Percentiles rank a stretch among this genome's conserved stretches.
Evolutionary conservation across 1,139 yeast genomes (phyloP).

Genomic region (Pichia sp.): DNA sequence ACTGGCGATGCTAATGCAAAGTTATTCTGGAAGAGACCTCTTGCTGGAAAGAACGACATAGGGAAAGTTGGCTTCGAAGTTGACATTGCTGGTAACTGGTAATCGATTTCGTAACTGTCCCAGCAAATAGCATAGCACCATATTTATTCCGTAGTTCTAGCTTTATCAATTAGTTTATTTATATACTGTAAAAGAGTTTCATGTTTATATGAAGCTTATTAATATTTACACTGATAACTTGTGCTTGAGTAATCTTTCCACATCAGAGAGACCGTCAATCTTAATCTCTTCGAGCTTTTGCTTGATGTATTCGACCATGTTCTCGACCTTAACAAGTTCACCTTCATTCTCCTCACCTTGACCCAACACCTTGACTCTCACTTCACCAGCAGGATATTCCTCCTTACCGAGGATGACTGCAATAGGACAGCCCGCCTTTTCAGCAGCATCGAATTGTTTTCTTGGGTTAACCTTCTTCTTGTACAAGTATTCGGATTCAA

Average conservation of each 20-base stretch:
- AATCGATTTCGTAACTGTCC: too few relatives aligned
- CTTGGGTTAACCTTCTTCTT: slow-evolving; percentile 90
- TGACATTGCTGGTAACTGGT: slow-evolving; percentile 15
- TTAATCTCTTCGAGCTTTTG: slow-evolving; percentile 41
- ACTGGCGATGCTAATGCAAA: slow-evolving; percentile 11
- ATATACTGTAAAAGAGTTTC: background rate
- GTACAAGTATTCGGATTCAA: slow-evolving; percentile 85
- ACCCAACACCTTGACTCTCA: slow-evolving; percentile 82
- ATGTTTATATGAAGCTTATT: background rate
- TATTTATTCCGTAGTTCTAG: background rate
- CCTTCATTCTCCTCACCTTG: slow-evolving; percentile 90
- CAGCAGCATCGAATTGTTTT: slow-evolving; percentile 97
- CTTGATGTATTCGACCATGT: slow-evolving; percentile 51
- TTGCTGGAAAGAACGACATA: background rate
- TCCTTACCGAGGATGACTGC: slow-evolving; percentile 95
- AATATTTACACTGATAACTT: slow-evolving; percentile 27
- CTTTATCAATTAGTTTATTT: background rate
- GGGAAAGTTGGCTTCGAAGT: slow-evolving; percentile 16
- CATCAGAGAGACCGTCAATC: slow-evolving; percentile 34
- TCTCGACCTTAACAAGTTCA: slow-evolving; percentile 56
- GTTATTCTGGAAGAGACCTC: slow-evolving; percentile 9
- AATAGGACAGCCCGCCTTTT: slow-evolving; percentile 81
- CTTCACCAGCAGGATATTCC: slow-evolving; percentile 67
- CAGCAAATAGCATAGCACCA: background rate
- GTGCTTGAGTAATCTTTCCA: slow-evolving; percentile 54